Evolutionary conservation across 2,329 filamentous ascomycete species (phyloP).

Genomic region (Keithomyces neogunnii): DNA sequence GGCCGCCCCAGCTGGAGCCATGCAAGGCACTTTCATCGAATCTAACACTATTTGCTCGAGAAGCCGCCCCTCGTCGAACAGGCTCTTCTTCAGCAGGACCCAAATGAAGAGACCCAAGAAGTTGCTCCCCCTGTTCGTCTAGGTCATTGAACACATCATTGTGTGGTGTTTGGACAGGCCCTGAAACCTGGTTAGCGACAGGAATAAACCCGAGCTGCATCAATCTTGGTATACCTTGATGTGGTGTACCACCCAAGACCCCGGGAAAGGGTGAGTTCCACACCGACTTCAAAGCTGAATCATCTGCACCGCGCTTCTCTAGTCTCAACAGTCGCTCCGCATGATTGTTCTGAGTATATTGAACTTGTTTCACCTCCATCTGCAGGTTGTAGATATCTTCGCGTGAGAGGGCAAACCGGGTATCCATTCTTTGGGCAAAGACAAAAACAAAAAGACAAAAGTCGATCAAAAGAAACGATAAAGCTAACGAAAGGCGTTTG

Average conservation of each 20-base stretch:
- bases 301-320: slow-evolving; percentile 60
- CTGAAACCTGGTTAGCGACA: slow-evolving; percentile 33
- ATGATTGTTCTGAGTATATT: slow-evolving; percentile 54
- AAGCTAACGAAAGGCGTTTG: background rate
- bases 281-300: slow-evolving; percentile 68
- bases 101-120: slow-evolving; percentile 73
- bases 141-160: slow-evolving; percentile 83
- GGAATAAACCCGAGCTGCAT: background rate
- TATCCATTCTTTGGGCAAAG: slow-evolving; percentile 48
- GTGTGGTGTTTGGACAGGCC: slow-evolving; percentile 70
- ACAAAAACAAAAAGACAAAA: background rate
- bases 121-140: slow-evolving; percentile 74
- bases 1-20: slow-evolving; percentile 69
- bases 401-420: slow-evolving; percentile 48
- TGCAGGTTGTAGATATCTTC: slow-evolving; percentile 61
- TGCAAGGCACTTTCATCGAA: slow-evolving; percentile 96
- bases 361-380: slow-evolving; percentile 62
- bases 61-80: slow-evolving; percentile 75
- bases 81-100: slow-evolving; percentile 77
- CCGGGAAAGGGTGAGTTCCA: slow-evolving; percentile 95
- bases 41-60: slow-evolving; percentile 90
- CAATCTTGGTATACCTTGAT: slow-evolving; percentile 55
- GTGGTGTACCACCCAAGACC: slow-evolving; percentile 70
- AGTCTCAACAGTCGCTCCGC: slow-evolving; percentile 52
- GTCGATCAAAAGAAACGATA: background rate